phyloP scores from a whole-genome alignment of 805 yeast genomes.

The Clavispora carvajalis region DNA sequence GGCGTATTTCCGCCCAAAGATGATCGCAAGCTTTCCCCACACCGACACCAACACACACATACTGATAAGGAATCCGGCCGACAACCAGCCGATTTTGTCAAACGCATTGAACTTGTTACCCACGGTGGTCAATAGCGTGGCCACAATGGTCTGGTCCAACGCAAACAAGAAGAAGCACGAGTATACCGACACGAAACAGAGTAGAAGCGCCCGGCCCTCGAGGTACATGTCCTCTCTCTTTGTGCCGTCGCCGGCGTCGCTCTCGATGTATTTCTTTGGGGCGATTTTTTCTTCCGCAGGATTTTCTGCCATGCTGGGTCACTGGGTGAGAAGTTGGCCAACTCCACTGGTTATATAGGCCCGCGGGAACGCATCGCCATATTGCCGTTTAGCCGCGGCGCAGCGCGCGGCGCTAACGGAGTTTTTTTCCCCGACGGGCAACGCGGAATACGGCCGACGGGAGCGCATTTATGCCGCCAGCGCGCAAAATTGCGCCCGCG shows the following conservation, averaged over 20 bases:
- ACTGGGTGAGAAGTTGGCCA: too few species aligned
- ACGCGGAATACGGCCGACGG: too few species aligned
- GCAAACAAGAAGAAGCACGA: slow-evolving; percentile 31
- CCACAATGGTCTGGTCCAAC: slow-evolving; percentile 37
- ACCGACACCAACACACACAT: slow-evolving; percentile 30
- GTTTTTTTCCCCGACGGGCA: too few species aligned
- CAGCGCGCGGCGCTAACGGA: neutral
- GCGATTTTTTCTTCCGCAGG: neutral
- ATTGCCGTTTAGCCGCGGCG: neutral
- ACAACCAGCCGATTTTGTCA: slow-evolving; percentile 33
- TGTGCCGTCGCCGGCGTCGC: slow-evolving; percentile 42
- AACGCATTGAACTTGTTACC: slow-evolving; percentile 32
- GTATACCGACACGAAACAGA: slow-evolving; percentile 24
- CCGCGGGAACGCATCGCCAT: neutral
- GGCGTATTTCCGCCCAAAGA: slow-evolving; percentile 32
- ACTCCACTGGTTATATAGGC: neutral
- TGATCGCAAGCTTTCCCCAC: slow-evolving; percentile 33
- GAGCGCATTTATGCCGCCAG: too few species aligned
- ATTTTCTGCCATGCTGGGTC: neutral
- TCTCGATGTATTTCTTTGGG: slow-evolving; percentile 21
- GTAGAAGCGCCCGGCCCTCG: slow-evolving; percentile 20
- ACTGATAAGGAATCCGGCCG: slow-evolving; percentile 32
- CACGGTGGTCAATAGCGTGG: slow-evolving; percentile 29
- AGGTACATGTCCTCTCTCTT: slow-evolving; percentile 33
- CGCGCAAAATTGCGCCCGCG: too few species aligned